A percentile compares a stretch with the other conserved stretches of the same genome.
These are phyloP conservation scores for Limonium bicolor DNA, from an alignment of 148 eudicot species.

Conservation along the genomic window DNA sequence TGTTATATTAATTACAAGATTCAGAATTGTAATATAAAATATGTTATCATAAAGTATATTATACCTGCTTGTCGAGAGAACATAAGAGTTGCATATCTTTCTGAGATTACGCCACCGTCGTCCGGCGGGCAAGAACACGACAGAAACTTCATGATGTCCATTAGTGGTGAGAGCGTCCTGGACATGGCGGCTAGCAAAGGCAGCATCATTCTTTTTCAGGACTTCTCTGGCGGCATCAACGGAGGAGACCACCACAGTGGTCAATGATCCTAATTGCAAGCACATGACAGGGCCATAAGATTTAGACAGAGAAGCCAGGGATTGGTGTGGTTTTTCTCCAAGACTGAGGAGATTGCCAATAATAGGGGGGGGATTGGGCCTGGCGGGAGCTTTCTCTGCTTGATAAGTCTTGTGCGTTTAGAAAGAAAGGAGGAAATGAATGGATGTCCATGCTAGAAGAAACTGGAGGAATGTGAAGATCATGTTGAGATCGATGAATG, in stretches of 20 bases:
- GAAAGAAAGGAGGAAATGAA: neutral
- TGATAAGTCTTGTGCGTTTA: neutral
- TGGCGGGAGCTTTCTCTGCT: conserved; percentile 15
- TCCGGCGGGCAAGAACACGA: conserved; percentile 24
- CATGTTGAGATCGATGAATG: no score
- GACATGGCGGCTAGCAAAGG: conserved; percentile 18
- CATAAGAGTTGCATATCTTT: conserved; percentile 5
- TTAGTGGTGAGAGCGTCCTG: conserved; percentile 20
- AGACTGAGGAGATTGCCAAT: conserved; percentile 38
- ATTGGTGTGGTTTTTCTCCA: conserved; percentile 34
- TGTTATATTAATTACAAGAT: no score
- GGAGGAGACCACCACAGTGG: conserved; percentile 36
- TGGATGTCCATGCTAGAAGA: conserved; percentile 2
- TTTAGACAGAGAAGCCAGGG: conserved; percentile 29
- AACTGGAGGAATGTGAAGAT: no score
- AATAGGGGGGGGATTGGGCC: conserved; percentile 35
- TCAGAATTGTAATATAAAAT: no score
- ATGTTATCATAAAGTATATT: no score
- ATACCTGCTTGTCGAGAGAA: conserved; percentile 7
- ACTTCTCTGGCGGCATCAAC: conserved; percentile 34
- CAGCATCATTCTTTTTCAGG: conserved; percentile 34
- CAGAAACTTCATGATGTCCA: conserved; percentile 21
- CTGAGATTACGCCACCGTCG: conserved; percentile 21
- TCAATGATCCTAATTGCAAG: conserved; percentile 23
- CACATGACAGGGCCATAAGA: conserved; percentile 30